Percentiles rank a stretch among this genome's conserved stretches.
Evolutionary conservation across 768 basidiomycete species (phyloP).

Genomic region (Mycena capillaripes): DNA sequence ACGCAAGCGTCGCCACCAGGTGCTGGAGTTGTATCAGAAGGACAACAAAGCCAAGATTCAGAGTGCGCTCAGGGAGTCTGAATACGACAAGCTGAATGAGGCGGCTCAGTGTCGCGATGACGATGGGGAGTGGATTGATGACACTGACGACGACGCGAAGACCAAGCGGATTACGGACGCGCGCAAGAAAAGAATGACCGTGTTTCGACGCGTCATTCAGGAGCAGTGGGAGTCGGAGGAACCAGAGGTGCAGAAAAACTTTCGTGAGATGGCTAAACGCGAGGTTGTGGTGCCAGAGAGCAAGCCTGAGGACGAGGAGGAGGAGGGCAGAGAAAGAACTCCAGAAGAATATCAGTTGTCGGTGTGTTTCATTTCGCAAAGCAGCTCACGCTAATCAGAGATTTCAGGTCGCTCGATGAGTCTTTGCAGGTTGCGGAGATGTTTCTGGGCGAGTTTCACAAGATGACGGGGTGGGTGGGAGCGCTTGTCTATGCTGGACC

Average conservation of each 20-base stretch:
- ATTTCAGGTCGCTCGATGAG: conserved; percentile 9
- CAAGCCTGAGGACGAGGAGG: not conserved
- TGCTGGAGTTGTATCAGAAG: conserved; percentile 12
- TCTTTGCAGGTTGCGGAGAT: not conserved
- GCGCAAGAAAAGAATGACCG: not conserved
- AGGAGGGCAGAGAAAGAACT: not conserved
- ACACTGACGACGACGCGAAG: not conserved
- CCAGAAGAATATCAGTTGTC: conserved; percentile 14
- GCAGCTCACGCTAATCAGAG: too few species aligned
- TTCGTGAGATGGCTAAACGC: not conserved
- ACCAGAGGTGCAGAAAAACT: not conserved
- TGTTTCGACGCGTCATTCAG: not conserved
- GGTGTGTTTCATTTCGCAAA: not conserved
- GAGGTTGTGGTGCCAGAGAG: not conserved
- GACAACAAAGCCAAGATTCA: not conserved
- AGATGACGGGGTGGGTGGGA: conserved; percentile 21
- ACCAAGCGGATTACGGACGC: not conserved
- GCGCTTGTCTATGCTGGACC: not conserved
- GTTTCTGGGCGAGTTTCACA: not conserved
- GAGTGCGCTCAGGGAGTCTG: not conserved
- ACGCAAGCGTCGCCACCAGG: conserved; percentile 8
- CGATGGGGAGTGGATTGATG: conserved; percentile 20
- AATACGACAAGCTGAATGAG: conserved; percentile 1
- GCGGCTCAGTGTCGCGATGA: conserved; percentile 1
- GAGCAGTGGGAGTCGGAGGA: not conserved